Base-by-base conservation (phyloP, 2,329 filamentous ascomycete genomes). In the Tolypocladium paradoxum region DNA sequence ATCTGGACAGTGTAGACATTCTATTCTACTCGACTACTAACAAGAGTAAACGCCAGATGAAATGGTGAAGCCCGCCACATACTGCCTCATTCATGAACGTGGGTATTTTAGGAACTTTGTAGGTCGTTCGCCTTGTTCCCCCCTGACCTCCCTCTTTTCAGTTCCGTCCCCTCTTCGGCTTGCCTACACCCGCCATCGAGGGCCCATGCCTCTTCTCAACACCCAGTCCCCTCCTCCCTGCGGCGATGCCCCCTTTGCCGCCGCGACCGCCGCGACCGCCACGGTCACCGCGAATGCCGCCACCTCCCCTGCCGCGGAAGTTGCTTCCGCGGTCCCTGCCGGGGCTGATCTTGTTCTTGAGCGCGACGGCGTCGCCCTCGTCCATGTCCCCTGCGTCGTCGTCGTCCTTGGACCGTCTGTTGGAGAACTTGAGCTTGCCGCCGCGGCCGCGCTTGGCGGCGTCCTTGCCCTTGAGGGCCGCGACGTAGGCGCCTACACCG, bases 361-460 rank as follows among this genome's bases (percentile, higher is more conserved):
- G 72, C 35, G 70, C 72, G 38, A 74, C 72, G 6, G 76, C 75
- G 53, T 77, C 77, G 37, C 74, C 74, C 31, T 77, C 76, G 31
- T 77, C 75, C 68, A 79, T 78, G 50, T 78, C 76, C 18, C 77
- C 76, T 33, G 75, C 72, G 18, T 76, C 77, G 29, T 76, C 72
- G 43, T 73, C 73, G 31, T 73, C 73, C 49, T 71, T 71, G 53
- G 68, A 68, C 53, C 73, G 75, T 65, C 77, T 79, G 68, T 87
- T 88, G 37, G 81, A 83, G 72, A 87, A 87, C 73, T 87, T 88
- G 61, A 88, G 73, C 67, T 82, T 81, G 47, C 84, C 85, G 50
- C 83, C 79, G 55, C 82, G 78, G 24, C 84, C 84, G 43, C 83
- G 77, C 62, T 77, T 77, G 20, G 80, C 82, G 1, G 78, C 81